Conservation (phyloP, 805 yeast genomes). For the Kodamaea laetipori region DNA sequence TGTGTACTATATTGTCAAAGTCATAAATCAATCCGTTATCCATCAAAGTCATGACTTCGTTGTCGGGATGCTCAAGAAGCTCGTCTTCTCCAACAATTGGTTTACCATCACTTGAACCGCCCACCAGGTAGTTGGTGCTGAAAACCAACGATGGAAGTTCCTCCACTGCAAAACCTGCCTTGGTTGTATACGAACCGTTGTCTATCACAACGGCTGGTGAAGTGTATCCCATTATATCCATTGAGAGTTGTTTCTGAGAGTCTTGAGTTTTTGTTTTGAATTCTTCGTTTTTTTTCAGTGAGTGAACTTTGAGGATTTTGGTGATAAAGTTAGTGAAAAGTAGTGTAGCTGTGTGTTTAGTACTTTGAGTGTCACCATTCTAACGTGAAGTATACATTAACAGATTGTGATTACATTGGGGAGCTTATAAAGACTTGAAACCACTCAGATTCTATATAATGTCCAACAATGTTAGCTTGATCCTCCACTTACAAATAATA, state of each 20-base stretch:
- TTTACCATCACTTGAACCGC: conserved; percentile 19
- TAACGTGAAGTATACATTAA: too few relatives aligned
- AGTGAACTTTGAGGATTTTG: neutral
- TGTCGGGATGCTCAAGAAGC: conserved; percentile 45
- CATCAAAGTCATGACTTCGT: conserved; percentile 58
- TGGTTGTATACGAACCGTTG: conserved; percentile 62
- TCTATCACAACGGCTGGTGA: conserved; percentile 71
- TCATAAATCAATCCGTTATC: conserved; percentile 69
- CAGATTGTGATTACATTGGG: too few relatives aligned
- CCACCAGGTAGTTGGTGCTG: conserved; percentile 55
- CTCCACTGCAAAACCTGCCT: conserved; percentile 69
- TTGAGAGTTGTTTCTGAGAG: neutral
- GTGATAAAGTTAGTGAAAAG: neutral
- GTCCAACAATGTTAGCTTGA: too few relatives aligned
- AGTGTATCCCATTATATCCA: conserved; percentile 28
- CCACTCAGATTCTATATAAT: too few relatives aligned
- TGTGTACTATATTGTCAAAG: conserved; percentile 66
- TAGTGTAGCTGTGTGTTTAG: too few relatives aligned
- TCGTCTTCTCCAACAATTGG: conserved; percentile 49
- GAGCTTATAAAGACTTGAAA: too few relatives aligned
- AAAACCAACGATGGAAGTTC: conserved; percentile 62
- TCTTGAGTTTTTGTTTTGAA: conserved; percentile 4
- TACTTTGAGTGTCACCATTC: too few relatives aligned
- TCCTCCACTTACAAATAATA: too few relatives aligned
- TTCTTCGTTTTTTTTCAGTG: conserved; percentile 4